Percentiles rank a stretch among this genome's conserved stretches.
These are phyloP conservation scores for Apiospora arundinis DNA, from an alignment of 2,329 filamentous ascomycete genomes.

Conservation along the genomic window DNA sequence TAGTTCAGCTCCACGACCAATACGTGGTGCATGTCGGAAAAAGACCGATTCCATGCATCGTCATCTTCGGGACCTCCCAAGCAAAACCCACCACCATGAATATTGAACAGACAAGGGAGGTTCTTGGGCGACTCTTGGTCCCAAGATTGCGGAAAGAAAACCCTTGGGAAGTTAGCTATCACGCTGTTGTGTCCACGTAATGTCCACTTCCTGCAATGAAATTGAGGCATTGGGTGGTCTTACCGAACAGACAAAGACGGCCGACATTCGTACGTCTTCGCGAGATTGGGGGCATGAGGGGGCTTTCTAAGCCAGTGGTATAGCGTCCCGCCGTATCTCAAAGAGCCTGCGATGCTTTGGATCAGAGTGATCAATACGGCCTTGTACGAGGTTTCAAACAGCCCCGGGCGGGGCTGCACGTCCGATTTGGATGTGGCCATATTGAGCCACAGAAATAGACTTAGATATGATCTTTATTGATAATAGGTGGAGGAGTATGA, in stretches of 20 bases:
- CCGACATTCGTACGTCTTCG: constrained; percentile 44
- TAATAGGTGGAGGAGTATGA: not conserved
- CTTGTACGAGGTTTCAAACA: not conserved
- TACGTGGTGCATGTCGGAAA: constrained; percentile 45
- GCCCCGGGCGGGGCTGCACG: not conserved
- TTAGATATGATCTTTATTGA: not conserved
- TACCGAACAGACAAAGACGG: constrained; percentile 43
- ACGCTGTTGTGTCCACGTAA: not conserved
- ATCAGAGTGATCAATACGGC: constrained; percentile 1
- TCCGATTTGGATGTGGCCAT: not conserved
- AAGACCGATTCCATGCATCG: constrained; percentile 46
- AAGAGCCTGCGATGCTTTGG: constrained; percentile 21
- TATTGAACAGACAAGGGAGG: constrained; percentile 47
- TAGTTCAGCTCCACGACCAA: constrained; percentile 54
- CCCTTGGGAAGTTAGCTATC: constrained; percentile 26
- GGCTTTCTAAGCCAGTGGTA: constrained; percentile 26
- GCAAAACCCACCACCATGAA: constrained; percentile 53
- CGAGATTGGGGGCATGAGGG: constrained; percentile 35
- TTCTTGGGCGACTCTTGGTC: constrained; percentile 34
- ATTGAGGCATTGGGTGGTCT: not conserved
- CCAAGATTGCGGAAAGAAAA: constrained; percentile 44
- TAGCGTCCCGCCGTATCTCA: constrained; percentile 35
- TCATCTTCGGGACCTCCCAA: constrained; percentile 46
- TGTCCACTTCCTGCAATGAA: not conserved
- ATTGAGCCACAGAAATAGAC: not conserved